Percentiles rank a stretch among this genome's conserved stretches.
Conservation (phyloP, 2,329 filamentous ascomycete species). For the Colletotrichum godetiae region DNA sequence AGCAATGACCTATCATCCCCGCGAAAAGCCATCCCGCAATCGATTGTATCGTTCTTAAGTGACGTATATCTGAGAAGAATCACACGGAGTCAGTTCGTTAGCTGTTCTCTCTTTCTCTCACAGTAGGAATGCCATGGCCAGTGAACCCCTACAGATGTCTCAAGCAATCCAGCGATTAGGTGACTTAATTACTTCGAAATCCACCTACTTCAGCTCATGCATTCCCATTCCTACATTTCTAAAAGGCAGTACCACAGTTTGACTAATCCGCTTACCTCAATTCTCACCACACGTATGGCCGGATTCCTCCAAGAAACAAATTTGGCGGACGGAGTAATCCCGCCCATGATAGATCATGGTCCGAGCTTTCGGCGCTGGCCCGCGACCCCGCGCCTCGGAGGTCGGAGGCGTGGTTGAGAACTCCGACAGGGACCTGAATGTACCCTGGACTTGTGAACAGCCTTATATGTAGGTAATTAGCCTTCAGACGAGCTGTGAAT, state of each 20-base stretch:
- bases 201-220: no score
- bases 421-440: background rate
- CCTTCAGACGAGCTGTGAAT: background rate
- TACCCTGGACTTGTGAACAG: background rate
- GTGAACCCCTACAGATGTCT: background rate
- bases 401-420: background rate
- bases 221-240: no score
- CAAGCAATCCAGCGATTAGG: background rate
- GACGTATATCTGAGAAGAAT: background rate
- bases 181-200: no score
- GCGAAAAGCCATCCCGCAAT: background rate
- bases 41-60: background rate
- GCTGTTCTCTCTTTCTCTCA: background rate
- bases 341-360: background rate
- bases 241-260: no score
- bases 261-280: no score
- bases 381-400: background rate
- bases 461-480: background rate
- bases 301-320: background rate
- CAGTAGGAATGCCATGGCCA: background rate
- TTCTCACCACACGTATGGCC: background rate
- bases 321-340: background rate
- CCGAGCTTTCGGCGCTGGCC: constrained; percentile 1
- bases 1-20: background rate
- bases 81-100: background rate